phyloP scores from a whole-genome alignment of 202 grass and related monocot genomes.

The Eragrostis tef region DNA sequence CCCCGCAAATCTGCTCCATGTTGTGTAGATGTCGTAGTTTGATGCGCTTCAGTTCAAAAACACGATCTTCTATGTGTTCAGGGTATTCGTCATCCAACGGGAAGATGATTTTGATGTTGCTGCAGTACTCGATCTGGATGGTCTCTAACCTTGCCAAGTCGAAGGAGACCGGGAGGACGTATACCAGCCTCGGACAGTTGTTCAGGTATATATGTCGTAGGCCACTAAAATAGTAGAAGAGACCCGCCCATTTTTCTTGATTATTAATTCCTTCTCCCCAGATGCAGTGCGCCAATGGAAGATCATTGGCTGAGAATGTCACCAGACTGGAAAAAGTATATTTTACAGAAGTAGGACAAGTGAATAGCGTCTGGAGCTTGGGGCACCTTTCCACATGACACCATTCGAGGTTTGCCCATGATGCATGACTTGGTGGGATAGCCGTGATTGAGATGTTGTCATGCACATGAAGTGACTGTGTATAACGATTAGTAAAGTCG shows the following conservation, averaged over 20 bases:
- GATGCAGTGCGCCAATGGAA: background rate
- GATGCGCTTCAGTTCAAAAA: background rate
- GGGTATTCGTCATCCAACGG: background rate
- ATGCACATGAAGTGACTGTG: conserved; percentile 4
- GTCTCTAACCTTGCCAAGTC: conserved; percentile 4
- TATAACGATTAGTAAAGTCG: fast-evolving
- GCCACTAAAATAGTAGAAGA: fast-evolving
- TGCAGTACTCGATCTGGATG: background rate
- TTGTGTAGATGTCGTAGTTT: background rate
- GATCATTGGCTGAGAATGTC: background rate
- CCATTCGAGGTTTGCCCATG: background rate
- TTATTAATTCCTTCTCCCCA: background rate
- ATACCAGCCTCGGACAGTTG: background rate
- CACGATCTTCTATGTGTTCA: background rate
- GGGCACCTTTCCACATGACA: conserved; percentile 24
- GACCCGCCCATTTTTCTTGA: too few species aligned
- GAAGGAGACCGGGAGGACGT: conserved; percentile 13
- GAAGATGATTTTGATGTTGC: background rate
- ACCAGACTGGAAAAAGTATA: too few species aligned
- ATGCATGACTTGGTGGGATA: background rate
- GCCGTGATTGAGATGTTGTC: background rate
- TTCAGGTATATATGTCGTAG: background rate
- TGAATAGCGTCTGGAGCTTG: background rate
- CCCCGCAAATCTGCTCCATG: background rate
- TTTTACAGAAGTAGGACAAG: background rate